These are phyloP conservation scores for Mycosarcoma mackinlayi DNA, from an alignment of 1,284 basidiomycete genomes.

Conservation along the genomic window DNA sequence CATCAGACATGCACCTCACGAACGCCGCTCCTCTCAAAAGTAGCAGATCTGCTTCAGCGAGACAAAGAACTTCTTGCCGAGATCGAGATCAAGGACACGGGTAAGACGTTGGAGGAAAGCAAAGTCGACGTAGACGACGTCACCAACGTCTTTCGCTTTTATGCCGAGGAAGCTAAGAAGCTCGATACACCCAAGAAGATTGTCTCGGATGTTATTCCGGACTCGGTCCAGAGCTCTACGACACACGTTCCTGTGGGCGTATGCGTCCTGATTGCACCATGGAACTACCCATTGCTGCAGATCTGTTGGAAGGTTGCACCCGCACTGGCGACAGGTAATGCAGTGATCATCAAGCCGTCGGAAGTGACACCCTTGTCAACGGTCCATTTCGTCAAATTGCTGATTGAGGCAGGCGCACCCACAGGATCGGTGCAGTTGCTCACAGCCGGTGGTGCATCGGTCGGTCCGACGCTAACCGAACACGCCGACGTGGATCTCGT, in stretches of 20 bases:
- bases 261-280: conserved; percentile 66
- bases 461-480: conserved; percentile 62
- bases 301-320: conserved; percentile 68
- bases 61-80: conserved; percentile 58
- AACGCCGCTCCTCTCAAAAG: conserved; percentile 42
- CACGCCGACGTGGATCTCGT: conserved; percentile 65
- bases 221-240: conserved; percentile 56
- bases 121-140: conserved; percentile 67
- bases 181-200: conserved; percentile 57
- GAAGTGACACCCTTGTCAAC: conserved; percentile 68
- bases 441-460: conserved; percentile 61
- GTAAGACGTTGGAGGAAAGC: conserved; percentile 65
- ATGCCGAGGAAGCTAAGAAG: conserved; percentile 64
- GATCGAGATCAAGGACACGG: conserved; percentile 66
- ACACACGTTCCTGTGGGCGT: conserved; percentile 66
- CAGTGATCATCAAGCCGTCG: conserved; percentile 67
- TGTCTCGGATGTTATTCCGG: conserved; percentile 57
- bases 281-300: conserved; percentile 67
- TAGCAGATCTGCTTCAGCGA: conserved; percentile 63
- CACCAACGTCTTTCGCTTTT: conserved; percentile 66
- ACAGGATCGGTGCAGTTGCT: conserved; percentile 59
- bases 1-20: conserved; percentile 51
- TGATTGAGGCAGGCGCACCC: conserved; percentile 65
- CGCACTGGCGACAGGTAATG: conserved; percentile 65
- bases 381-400: conserved; percentile 61